These are phyloP conservation scores for Aspergillus niger DNA, from an alignment of 2,329 filamentous ascomycete species.

Conservation along the genomic window DNA sequence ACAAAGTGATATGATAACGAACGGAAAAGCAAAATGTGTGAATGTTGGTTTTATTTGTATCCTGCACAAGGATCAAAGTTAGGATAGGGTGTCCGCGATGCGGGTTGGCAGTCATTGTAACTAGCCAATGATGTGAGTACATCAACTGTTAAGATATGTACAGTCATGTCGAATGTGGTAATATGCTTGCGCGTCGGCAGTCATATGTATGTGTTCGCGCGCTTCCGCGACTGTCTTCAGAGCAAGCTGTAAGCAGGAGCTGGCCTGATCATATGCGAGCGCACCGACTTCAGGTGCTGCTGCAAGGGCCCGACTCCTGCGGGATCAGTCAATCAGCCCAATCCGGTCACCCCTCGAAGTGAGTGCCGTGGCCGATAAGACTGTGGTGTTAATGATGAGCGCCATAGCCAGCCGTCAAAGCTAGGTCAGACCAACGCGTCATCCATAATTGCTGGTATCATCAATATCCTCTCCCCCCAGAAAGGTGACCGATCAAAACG, in stretches of 20 bases:
- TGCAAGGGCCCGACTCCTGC: not conserved
- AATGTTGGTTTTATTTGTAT: constrained; percentile 5
- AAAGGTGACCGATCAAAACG: constrained; percentile 60
- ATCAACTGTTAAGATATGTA: not conserved
- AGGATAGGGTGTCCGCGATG: not conserved
- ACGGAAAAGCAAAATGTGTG: not conserved
- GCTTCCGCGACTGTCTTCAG: not conserved
- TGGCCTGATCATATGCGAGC: not conserved
- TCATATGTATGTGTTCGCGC: not conserved
- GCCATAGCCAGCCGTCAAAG: no score
- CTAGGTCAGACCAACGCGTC: no score
- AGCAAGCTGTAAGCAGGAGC: not conserved
- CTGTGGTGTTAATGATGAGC: no score
- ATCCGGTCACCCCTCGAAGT: not conserved
- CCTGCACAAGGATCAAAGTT: not conserved
- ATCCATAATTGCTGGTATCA: not conserved
- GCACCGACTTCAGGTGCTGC: not conserved
- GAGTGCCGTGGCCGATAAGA: not conserved
- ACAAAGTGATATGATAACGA: no score
- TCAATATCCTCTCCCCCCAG: constrained; percentile 9
- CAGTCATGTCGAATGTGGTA: not conserved
- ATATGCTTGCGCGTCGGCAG: not conserved
- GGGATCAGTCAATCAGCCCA: not conserved
- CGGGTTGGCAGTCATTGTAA: not conserved
- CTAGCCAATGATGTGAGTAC: not conserved